Conservation (phyloP, 441 rosid species). For the Corymbia calophylla region DNA sequence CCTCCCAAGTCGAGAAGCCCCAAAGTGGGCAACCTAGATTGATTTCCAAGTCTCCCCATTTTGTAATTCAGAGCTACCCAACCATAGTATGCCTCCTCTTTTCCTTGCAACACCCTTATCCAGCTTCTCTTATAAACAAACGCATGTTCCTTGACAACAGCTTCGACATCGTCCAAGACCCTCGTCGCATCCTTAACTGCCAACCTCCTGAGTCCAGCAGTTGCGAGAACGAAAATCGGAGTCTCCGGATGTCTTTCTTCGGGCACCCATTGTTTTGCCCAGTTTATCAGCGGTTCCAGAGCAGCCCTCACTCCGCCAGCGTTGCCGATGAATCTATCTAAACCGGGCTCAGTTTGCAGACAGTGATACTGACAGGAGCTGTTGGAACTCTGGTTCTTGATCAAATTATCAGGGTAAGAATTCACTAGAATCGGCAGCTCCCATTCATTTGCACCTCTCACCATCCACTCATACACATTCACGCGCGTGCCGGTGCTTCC, state of each 20-base stretch:
- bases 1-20: conserved; percentile 70
- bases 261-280: conserved; percentile 40
- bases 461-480: conserved; percentile 41
- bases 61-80: conserved; percentile 57
- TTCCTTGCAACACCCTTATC: conserved; percentile 49
- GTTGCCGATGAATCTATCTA: conserved; percentile 46
- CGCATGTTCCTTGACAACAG: conserved; percentile 26
- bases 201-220: conserved; percentile 54
- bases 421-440: conserved; percentile 31
- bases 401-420: conserved; percentile 29
- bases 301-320: conserved; percentile 34
- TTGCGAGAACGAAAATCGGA: conserved; percentile 51
- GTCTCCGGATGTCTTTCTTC: conserved; percentile 30
- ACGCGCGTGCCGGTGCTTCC: conserved; percentile 65
- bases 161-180: conserved; percentile 38
- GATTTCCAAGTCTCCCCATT: conserved; percentile 35
- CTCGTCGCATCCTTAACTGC: conserved; percentile 17
- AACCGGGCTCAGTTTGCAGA: conserved; percentile 58
- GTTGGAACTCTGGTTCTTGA: neutral
- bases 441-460: conserved; percentile 2
- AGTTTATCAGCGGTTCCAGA: conserved; percentile 35
- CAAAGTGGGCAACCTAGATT: conserved; percentile 18
- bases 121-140: conserved; percentile 29
- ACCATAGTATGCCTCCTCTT: conserved; percentile 59
- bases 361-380: conserved; percentile 47